Evolutionary conservation across 1,139 yeast genomes (phyloP), one percentile per base, ranked within the genome.

Genomic region (Kurtzmaniella quercitrusa): DNA sequence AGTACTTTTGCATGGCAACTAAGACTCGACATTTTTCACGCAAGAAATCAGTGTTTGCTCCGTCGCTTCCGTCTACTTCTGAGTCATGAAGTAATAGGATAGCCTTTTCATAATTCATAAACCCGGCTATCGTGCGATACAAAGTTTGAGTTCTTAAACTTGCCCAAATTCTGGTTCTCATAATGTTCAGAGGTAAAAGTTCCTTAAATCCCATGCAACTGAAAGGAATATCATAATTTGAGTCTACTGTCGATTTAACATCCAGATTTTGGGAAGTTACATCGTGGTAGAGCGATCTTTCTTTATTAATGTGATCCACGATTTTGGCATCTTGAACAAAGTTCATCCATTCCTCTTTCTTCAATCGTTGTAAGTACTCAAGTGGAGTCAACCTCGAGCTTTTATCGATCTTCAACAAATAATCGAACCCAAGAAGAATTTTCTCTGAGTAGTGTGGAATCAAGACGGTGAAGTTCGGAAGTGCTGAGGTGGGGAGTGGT

Each of bases 401-500:
- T 3, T 65, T 62, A 39, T 78, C 79, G 43, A 75, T 91, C 43
- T 73, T 79, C 39, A 87, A 82, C 2, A 86, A 76, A 54, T 89
- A 96, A 46, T 71, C 75, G 43, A 88, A 62, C 2, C 79, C 69
- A 10, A 87, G 59, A 5, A 86, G 59, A 21, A 89, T 84, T 57
- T 82, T 86, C 56, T 89, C 96, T 0, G 83, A 73, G 56, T 83
- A 89, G 58, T 89, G 96, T 0, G 96, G 96, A n/a, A 88, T 70
- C 40, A 89, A 63, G 0, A 89, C 96, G 0, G 96, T 85, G 52
- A 89, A 88, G 0, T 84, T 60, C 0, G 96, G 96, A 81, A 87
- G 81, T n/a, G 85, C 71, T 44, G 80, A 80, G 1, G 84, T 79
- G 0, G 91, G 81, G 12, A 75, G 65, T 0, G 94, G 85, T 46